A percentile compares a stretch with the other conserved stretches of the same genome.
These are phyloP conservation scores for Auriscalpium microsporum DNA, from an alignment of 768 basidiomycete genomes.

Conservation along the genomic window DNA sequence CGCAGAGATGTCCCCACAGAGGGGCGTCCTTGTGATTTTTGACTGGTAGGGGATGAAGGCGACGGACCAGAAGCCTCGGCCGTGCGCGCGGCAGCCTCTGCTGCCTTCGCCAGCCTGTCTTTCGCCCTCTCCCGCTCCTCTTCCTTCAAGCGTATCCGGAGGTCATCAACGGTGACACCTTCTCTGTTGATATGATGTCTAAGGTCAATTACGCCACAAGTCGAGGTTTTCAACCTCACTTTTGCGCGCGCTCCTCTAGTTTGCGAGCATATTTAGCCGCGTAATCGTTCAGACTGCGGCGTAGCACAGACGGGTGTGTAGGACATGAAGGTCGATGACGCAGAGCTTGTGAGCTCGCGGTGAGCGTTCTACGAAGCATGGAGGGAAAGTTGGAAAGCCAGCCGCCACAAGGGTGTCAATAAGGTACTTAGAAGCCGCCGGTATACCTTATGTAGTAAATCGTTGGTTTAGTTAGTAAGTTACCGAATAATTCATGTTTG, in stretches of 20 bases:
- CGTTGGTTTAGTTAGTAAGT: too few relatives aligned
- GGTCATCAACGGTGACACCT: slow-evolving; percentile 6
- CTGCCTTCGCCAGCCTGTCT: slow-evolving; percentile 3
- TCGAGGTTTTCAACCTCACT: slow-evolving; percentile 38
- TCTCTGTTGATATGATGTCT: slow-evolving; percentile 2
- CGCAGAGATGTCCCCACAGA: slow-evolving; percentile 22
- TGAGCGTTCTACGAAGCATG: too few relatives aligned
- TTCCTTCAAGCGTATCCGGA: slow-evolving; percentile 2
- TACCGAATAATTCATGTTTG: too few relatives aligned
- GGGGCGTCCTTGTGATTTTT: slow-evolving; percentile 5
- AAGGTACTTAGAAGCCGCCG: too few relatives aligned
- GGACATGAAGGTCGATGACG: too few relatives aligned
- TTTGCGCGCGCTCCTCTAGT: slow-evolving; percentile 50
- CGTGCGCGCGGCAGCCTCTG: slow-evolving; percentile 12
- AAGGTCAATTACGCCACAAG: slow-evolving; percentile 1
- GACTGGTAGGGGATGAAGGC: slow-evolving; percentile 9
- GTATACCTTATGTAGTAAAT: too few relatives aligned
- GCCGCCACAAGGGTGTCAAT: too few relatives aligned
- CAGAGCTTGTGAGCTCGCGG: too few relatives aligned
- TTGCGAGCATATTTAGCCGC: slow-evolving; percentile 61
- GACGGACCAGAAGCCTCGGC: background rate
- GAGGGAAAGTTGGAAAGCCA: too few relatives aligned
- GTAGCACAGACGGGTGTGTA: too few relatives aligned
- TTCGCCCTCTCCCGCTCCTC: slow-evolving; percentile 4
- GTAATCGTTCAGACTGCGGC: slow-evolving; percentile 17